Evolutionary conservation across 2,329 filamentous ascomycete genomes (phyloP), one percentile per base, ranked within the genome.

Genomic region (Penicillium sp.): DNA sequence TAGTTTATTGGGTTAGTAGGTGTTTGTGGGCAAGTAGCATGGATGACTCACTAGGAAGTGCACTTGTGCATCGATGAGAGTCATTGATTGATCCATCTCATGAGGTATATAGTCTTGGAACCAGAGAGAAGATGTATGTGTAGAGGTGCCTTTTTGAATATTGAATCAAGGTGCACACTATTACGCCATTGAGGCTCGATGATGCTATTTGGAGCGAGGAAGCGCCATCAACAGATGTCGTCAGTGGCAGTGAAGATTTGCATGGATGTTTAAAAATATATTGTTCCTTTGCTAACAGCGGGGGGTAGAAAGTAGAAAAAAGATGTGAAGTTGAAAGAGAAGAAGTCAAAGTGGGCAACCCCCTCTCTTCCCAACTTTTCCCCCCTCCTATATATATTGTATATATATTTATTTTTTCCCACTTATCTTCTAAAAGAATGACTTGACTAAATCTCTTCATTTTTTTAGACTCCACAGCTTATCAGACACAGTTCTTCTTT

Each of bases 1-100:
- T 97, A 49, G 2, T 4, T 4, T 5, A 36, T 19, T 34, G 15
- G 11, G 50, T 63, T 43, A 60, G 39, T 36, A 16, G 43, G n/a
- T 40, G 15, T 40, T 40, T 10, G 39, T 19, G 10, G 36, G 3
- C 25, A 27, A 39, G 9, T 21, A 15, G 7, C 2, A n/a, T 25
- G 31, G 3, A 38, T 53, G 41, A 58, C 61, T 65, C 48, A 66
- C 64, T 47, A 68, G 50, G 50, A 66, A 62, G 23, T 66, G 61
- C 33, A 65, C 63, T 53, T 66, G 65, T 36, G 64, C 65, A 60
- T 67, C 59, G 36, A 65, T 65, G 39, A 65, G 40, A 38, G 63
- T 54, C 55, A 65, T 59, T 16, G 58, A 65, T 57, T 60, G 61
- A 56, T 66, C 63, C 65, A 65, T 66, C 64, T 66, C 27, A 21